Conservation (phyloP, 768 basidiomycete genomes). For the Boletus rubescentipes region DNA sequence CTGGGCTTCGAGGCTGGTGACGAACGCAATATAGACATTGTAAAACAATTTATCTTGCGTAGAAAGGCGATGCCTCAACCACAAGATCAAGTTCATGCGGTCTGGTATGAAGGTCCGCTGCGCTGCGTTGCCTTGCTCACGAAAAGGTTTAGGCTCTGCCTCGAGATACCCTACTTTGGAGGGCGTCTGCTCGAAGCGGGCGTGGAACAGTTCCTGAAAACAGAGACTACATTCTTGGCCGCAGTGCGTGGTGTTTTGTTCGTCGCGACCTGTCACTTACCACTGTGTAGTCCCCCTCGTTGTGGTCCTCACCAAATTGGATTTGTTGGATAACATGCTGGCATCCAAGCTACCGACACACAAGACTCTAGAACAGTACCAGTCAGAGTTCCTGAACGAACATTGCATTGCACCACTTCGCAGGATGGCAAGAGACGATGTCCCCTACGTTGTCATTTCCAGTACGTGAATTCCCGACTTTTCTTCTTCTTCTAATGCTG, state of each 20-base stretch:
- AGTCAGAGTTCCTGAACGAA: neutral
- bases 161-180: conserved; percentile 12
- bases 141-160: conserved; percentile 10
- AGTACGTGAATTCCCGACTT: conserved; percentile 1
- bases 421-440: neutral
- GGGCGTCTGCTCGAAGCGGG: conserved; percentile 17
- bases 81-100: conserved; percentile 11
- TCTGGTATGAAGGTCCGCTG: conserved; percentile 5
- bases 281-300: conserved; percentile 6
- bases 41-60: conserved; percentile 1
- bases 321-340: conserved; percentile 3
- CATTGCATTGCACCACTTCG: conserved; percentile 4
- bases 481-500: no score
- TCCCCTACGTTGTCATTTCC: conserved; percentile 6
- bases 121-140: neutral
- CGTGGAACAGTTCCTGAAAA: conserved; percentile 8
- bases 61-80: conserved; percentile 1
- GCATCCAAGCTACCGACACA: neutral
- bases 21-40: neutral
- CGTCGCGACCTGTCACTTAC: neutral
- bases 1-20: conserved; percentile 17
- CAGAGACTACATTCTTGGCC: conserved; percentile 6
- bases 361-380: neutral
- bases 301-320: conserved; percentile 16
- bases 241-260: neutral